phyloP scores from a whole-genome alignment of 1,284 basidiomycete species.

The Ustilago esculenta region DNA sequence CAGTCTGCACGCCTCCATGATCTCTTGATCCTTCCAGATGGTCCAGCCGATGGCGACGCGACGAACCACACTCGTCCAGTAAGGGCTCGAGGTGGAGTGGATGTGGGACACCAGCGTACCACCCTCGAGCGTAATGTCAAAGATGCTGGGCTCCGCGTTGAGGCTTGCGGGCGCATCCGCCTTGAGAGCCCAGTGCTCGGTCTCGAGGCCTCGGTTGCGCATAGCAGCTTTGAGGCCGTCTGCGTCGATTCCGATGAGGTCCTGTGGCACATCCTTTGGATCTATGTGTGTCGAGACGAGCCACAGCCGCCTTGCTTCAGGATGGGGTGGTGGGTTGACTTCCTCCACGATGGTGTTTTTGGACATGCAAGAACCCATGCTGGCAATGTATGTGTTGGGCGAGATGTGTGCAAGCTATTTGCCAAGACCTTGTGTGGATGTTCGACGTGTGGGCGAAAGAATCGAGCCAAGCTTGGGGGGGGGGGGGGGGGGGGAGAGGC shows the following conservation, averaged over 20 bases:
- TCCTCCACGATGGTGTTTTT: conserved; percentile 19
- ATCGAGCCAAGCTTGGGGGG: too few relatives aligned
- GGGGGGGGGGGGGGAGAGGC: too few relatives aligned
- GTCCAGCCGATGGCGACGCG: conserved; percentile 40
- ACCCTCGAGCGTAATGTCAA: conserved; percentile 37
- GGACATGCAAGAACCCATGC: conserved; percentile 57
- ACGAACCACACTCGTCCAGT: conserved; percentile 32
- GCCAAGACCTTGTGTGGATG: too few relatives aligned
- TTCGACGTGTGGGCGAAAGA: too few relatives aligned
- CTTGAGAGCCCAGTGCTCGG: conserved; percentile 49
- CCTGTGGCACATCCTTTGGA: conserved; percentile 20
- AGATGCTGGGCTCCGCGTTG: conserved; percentile 25
- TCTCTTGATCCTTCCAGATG: conserved; percentile 40
- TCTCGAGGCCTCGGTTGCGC: conserved; percentile 45
- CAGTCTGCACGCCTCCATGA: conserved; percentile 24
- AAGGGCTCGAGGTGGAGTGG: conserved; percentile 21
- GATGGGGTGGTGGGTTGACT: conserved; percentile 27
- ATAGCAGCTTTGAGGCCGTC: conserved; percentile 40
- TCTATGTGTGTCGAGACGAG: conserved; percentile 37
- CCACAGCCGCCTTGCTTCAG: conserved; percentile 35
- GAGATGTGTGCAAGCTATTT: neutral
- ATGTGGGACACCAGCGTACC: conserved; percentile 22
- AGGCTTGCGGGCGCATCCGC: conserved; percentile 16
- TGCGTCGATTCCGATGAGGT: conserved; percentile 41
- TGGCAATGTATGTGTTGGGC: neutral